Base-by-base conservation (phyloP, 75 land plant genomes). In the Adiantum capillusveneris region DNA sequence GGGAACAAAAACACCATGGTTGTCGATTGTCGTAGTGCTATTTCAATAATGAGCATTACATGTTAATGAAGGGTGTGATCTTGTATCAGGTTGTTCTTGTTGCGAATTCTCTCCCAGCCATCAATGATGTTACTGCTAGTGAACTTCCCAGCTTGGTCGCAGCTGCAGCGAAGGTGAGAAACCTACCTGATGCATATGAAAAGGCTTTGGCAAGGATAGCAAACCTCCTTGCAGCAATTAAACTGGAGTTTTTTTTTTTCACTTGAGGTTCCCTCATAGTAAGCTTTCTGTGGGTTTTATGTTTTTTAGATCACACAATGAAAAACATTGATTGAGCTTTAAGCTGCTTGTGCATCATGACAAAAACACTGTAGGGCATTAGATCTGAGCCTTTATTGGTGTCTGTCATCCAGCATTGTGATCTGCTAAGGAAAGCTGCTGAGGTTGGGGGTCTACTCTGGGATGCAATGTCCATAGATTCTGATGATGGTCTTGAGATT, bases 381-480 rank as follows among this genome's bases (percentile, higher is more conserved):
- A n/a, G n/a, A n/a, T n/a, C n/a, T n/a, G n/a, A n/a, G n/a, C n/a
- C n/a, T n/a, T n/a, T n/a, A n/a, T n/a, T n/a, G n/a, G n/a, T n/a
- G n/a, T n/a, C n/a, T n/a, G n/a, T n/a, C n/a, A n/a, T n/a, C n/a
- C 84, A 89, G 96, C 98, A 94, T 58, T 94, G 98, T 74, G 90
- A 89, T 66, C 84, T 78, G 36, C 70, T 94, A 7, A 79, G 98
- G 19, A 75, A 70, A 63, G 89, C 98, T 58, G 98, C 98, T 58
- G 84, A 86, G 69, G 87, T 87, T 39, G 98, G 98, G 65, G 98
- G 90, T n/a, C 65, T 94, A 6, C 71, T 94, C 13, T 72, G 86
- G 37, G 90, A 94, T 82, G 90, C 87, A 22, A 82, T 84, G 78
- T 56, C 54, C 5, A 68, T 64, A 39, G 51, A 60, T 25, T 48